phyloP scores from a whole-genome alignment of 2,329 filamentous ascomycete species.

The Aureobasidium sp. region DNA sequence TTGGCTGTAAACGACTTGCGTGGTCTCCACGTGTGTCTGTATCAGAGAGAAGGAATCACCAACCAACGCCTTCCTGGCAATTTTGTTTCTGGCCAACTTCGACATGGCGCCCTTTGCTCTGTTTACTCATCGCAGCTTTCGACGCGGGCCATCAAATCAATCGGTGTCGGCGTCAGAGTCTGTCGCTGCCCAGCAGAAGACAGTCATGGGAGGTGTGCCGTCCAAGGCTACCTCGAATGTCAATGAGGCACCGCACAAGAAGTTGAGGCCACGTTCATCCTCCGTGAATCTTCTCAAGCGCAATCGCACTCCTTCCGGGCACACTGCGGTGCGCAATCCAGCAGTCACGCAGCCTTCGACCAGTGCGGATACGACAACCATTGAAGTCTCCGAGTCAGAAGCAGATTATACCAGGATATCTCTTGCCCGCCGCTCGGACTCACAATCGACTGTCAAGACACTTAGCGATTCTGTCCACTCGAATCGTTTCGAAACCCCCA shows the following conservation, averaged over 20 bases:
- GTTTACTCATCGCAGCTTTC: constrained; percentile 11
- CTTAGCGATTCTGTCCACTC: constrained; percentile 7
- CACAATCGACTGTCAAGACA: background rate
- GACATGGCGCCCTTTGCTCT: constrained; percentile 10
- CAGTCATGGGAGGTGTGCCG: constrained; percentile 8
- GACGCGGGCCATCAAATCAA: background rate
- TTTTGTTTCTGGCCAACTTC: background rate
- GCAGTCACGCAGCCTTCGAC: background rate
- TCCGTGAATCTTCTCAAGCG: constrained; percentile 11
- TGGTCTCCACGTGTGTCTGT: constrained; percentile 5
- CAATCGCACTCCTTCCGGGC: background rate
- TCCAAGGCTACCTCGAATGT: background rate
- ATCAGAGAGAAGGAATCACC: constrained; percentile 7
- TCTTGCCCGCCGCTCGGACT: background rate
- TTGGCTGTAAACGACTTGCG: constrained; percentile 10
- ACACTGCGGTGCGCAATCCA: background rate
- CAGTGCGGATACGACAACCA: background rate
- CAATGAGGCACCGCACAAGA: constrained; percentile 10
- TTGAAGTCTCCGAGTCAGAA: background rate
- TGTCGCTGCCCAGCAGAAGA: background rate
- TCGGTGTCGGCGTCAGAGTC: background rate
- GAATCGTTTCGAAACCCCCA: background rate
- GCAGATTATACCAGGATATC: background rate
- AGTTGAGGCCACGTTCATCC: constrained; percentile 3
- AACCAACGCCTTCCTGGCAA: background rate